A percentile compares a stretch with the other conserved stretches of the same genome.
phyloP scores from a whole-genome alignment of 2,329 filamentous ascomycete genomes.

The Colletotrichum echinochloae region DNA sequence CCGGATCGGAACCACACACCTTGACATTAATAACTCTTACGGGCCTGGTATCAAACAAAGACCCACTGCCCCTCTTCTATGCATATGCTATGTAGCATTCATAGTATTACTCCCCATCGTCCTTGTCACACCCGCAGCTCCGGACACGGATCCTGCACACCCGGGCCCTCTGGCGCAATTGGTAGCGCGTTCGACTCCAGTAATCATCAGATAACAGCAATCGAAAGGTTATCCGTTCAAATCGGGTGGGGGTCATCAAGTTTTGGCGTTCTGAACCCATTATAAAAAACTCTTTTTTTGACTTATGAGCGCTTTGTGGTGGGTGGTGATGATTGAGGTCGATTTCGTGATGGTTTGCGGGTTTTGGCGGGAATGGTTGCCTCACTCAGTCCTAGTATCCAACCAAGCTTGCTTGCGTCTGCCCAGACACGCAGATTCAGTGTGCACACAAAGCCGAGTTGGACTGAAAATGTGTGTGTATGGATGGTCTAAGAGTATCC shows the following conservation, averaged over 20 bases:
- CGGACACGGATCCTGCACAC: neutral
- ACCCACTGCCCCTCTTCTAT: neutral
- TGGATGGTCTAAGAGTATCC: neutral
- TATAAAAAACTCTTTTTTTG: neutral
- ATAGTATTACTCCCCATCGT: fast-evolving
- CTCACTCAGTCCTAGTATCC: too few species aligned
- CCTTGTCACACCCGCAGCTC: neutral
- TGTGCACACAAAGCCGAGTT: neutral
- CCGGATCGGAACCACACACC: neutral
- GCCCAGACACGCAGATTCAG: neutral
- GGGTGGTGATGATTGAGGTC: neutral
- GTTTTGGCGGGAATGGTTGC: too few species aligned
- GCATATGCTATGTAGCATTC: neutral
- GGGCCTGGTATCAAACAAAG: neutral
- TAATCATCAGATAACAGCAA: neutral
- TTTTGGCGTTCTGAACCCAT: slow-evolving; percentile 1
- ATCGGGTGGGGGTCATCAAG: slow-evolving; percentile 34
- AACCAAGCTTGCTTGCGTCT: too few species aligned
- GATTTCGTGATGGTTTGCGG: neutral
- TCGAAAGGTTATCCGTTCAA: slow-evolving; percentile 41
- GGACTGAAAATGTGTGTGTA: neutral
- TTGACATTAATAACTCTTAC: too few species aligned
- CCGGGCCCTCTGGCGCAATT: slow-evolving; percentile 32
- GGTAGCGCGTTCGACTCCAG: slow-evolving; percentile 41
- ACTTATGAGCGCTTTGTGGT: neutral